phyloP scores from a whole-genome alignment of 148 eudicot species.

The Suaeda aralocaspica region DNA sequence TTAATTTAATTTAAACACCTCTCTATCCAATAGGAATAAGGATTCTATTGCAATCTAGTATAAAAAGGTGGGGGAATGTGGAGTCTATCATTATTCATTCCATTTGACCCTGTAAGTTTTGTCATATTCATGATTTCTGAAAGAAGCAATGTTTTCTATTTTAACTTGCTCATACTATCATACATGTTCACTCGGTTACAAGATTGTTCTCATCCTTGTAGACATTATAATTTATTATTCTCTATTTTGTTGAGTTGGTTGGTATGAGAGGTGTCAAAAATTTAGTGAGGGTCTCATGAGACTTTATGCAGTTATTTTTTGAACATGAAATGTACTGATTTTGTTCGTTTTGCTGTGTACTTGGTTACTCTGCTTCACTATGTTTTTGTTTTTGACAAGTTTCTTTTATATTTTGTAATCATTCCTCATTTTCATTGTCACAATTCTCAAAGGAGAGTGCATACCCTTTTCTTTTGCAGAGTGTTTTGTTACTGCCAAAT shows the following conservation, averaged over 20 bases:
- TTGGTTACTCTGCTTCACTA: background rate
- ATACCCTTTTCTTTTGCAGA: background rate
- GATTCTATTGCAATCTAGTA: background rate
- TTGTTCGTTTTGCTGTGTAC: background rate
- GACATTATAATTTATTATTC: background rate
- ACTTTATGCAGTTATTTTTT: too few relatives aligned
- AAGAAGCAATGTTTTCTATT: background rate
- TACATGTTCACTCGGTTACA: background rate
- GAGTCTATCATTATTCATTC: background rate
- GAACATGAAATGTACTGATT: background rate
- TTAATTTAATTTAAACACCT: background rate
- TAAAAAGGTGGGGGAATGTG: background rate
- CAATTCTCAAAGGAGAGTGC: background rate
- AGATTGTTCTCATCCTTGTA: background rate
- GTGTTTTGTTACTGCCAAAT: background rate
- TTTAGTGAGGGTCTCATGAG: too few relatives aligned
- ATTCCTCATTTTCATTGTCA: background rate
- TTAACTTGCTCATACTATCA: background rate
- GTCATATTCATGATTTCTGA: background rate
- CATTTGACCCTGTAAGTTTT: slow-evolving; percentile 1
- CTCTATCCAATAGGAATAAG: background rate
- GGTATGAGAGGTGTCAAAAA: too few relatives aligned
- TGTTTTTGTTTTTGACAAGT: background rate
- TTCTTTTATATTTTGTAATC: background rate
- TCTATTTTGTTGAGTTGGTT: background rate